phyloP scores from a whole-genome alignment of 805 yeast genomes.

The Sugiyamaella qingdaonensis region DNA sequence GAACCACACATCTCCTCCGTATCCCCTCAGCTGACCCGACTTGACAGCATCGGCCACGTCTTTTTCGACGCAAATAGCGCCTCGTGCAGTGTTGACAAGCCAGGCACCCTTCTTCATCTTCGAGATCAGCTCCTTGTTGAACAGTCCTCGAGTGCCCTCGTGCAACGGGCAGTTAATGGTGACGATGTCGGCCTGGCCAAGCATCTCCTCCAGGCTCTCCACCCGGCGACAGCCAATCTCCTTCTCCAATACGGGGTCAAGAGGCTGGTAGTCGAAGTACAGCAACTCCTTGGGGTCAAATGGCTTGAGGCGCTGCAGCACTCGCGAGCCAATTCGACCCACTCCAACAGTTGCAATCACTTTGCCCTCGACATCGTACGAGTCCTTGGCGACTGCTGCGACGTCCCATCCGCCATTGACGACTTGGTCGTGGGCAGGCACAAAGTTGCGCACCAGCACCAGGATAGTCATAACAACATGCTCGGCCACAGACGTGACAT shows the following conservation, averaged over 20 bases:
- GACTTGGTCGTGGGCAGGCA: constrained; percentile 72
- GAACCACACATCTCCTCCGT: constrained; percentile 86
- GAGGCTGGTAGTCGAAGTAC: constrained; percentile 70
- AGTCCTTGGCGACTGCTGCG: constrained; percentile 69
- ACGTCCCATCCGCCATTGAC: constrained; percentile 65
- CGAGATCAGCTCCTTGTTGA: constrained; percentile 56
- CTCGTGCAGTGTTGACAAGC: constrained; percentile 76
- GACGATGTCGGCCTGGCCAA: constrained; percentile 63
- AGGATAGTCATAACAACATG: constrained; percentile 73
- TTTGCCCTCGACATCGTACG: constrained; percentile 72
- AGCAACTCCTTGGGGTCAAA: constrained; percentile 71
- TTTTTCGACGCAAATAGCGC: constrained; percentile 68
- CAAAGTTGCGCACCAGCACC: constrained; percentile 68
- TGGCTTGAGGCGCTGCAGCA: constrained; percentile 64
- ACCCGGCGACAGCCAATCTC: constrained; percentile 59
- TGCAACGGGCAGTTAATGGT: constrained; percentile 77
- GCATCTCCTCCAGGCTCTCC: constrained; percentile 58
- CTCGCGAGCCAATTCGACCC: constrained; percentile 76
- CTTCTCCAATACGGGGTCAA: constrained; percentile 54
- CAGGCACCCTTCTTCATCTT: constrained; percentile 72
- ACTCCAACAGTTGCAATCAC: constrained; percentile 75
- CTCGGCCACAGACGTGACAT: constrained; percentile 82
- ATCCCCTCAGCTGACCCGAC: constrained; percentile 67
- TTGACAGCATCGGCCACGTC: constrained; percentile 72
- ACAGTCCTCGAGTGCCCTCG: constrained; percentile 60